Conservation (phyloP, 1,284 basidiomycete species). For the Malassezia equina region DNA sequence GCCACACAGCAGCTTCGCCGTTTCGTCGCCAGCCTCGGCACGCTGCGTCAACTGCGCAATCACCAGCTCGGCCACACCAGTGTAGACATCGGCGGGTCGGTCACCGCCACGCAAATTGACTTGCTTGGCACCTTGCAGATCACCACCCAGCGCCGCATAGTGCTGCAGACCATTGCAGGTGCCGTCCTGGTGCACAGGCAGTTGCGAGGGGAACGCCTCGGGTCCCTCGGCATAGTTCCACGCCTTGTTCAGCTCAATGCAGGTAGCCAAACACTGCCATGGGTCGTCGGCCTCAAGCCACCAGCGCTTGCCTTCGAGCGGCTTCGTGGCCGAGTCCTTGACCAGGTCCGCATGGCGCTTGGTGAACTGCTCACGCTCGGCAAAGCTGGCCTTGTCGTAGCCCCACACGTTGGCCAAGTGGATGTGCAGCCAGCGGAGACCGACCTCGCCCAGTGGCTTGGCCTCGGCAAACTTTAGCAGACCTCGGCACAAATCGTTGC, state of each 20-base stretch:
- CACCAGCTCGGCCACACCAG: slow-evolving; percentile 64
- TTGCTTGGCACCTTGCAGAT: slow-evolving; percentile 74
- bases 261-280: slow-evolving; percentile 91
- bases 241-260: slow-evolving; percentile 73
- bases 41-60: slow-evolving; percentile 53
- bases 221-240: slow-evolving; percentile 59
- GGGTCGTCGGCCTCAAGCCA: slow-evolving; percentile 74
- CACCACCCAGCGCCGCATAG: slow-evolving; percentile 93
- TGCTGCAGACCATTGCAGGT: slow-evolving; percentile 98
- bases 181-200: slow-evolving; percentile 95
- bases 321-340: slow-evolving; percentile 68
- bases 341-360: slow-evolving; percentile 66
- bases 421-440: slow-evolving; percentile 78
- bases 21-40: slow-evolving; percentile 52
- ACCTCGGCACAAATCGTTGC: slow-evolving; percentile 85
- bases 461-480: slow-evolving; percentile 73
- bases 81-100: slow-evolving; percentile 88
- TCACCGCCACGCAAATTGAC: slow-evolving; percentile 83
- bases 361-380: slow-evolving; percentile 74
- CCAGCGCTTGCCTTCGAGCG: slow-evolving; percentile 54
- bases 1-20: slow-evolving; percentile 62
- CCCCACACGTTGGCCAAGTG: slow-evolving; percentile 87
- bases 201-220: slow-evolving; percentile 59
- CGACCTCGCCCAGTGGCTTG: slow-evolving; percentile 68
- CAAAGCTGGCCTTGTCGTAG: slow-evolving; percentile 87